Evolutionary conservation across 2,329 filamentous ascomycete genomes (phyloP), one percentile per base, ranked within the genome.

Genomic region (Penicillium fuscoglaucum): DNA sequence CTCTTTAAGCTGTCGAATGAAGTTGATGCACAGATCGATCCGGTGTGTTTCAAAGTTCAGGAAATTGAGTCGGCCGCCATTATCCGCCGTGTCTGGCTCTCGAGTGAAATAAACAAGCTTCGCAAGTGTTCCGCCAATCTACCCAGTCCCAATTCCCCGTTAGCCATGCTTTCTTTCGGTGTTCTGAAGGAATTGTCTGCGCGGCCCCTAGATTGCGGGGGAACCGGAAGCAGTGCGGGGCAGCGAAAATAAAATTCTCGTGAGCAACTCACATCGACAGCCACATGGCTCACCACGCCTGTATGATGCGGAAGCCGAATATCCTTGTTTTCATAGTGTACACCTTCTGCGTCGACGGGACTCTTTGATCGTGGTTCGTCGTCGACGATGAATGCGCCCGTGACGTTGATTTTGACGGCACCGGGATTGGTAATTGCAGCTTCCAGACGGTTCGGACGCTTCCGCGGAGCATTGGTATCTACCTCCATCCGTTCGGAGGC

Each of bases 21-120:
- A 97, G 68, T 92, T 88, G 64, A 99, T 89, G 76, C 93, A 97
- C 62, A 95, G 87, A 70, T 96, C 91, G 69, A 99, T 96, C 59
- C 87, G 86, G 70, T 97, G 91, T 5, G 95, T 98, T 79, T 99
- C 95, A 78, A 98, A 98, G 70, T 89, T 96, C 70, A 96, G 84
- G 72, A 99, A 99, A 76, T 96, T 96, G 54, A 99, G 82, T 26
- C 95, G 87, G 55, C 95, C 95, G 56, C 95, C 95, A 50, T 90
- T 87, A 67, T 93, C 89, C 29, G 83, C 85, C 13, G 89, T 90
- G 71, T 89, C 84, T 43, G 89, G 84, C 76, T 98, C 95, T 64
- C 91, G 90, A 19, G 93, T 95, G 72, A 98, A 98, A 80, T 97
- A 99, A 60, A 99, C 95, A 46, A 99, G 86, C 79, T 99, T 99